Base-by-base conservation (phyloP, 139 green algal species). In the Spirogloea muscicola region DNA sequence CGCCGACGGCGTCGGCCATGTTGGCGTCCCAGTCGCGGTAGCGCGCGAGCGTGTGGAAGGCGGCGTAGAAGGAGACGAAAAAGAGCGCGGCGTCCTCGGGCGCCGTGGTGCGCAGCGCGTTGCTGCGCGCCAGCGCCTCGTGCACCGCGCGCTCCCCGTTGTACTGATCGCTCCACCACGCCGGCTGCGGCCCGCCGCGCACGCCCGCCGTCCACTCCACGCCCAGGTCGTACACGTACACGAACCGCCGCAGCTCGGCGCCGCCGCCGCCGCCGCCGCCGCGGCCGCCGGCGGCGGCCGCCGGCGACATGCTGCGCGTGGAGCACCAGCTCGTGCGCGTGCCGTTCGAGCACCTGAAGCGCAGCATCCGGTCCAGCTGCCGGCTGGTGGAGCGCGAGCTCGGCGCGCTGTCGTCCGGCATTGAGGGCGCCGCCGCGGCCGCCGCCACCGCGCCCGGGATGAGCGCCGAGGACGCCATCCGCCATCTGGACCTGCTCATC, bases 401-500 rank as follows among this genome's bases (percentile, higher is more conserved):
- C 16, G 62, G 27, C 4, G 3, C 62, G 2, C 25, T 72, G 37
- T 41, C 59, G 3, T 27, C 62, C 33, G 38, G 62, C 42, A 41
- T 72, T 13, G 34, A 27, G 13, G 62, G 59, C 31, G 37, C 62
- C 3, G 62, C 49, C 16, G 4, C 4, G 25, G 36, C 34, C 4
- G 38, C 21, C 31, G n/a, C n/a, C n/a, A n/a, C n/a, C n/a, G n/a
- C n/a, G n/a, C n/a, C n/a, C n/a, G n/a, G n/a, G n/a, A 3, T 62
- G 27, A 36, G n/a, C 16, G 7, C n/a, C 18, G 66, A 41, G 3
- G 66, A 64, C 18, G 66, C 66, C 2, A 46, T 68, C 36, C 44
- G 84, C 9, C 58, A 75, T 9, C 74, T 94, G 1, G 80, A 85
- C 27, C 48, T 66, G 2, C 46, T 88, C 10, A 52, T 87, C 2